Percentiles rank a stretch among this genome's conserved stretches.
phyloP scores from a whole-genome alignment of 331 rosid species.

The Saraca asoca region DNA sequence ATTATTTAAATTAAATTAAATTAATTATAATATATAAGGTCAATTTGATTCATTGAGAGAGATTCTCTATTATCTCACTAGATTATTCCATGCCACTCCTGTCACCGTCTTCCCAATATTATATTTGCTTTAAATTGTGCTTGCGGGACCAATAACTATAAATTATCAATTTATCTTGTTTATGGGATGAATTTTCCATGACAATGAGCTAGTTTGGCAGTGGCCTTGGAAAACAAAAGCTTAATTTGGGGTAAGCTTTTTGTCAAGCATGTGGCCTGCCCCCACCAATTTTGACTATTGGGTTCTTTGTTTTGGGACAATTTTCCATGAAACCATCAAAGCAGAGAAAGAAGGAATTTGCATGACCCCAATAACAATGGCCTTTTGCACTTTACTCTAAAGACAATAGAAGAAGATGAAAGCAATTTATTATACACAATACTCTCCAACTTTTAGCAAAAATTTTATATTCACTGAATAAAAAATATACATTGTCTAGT shows the following conservation, averaged over 20 bases:
- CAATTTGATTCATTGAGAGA: too few species aligned
- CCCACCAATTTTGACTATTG: neutral
- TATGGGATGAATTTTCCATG: constrained; percentile 31
- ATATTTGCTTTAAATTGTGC: constrained; percentile 42
- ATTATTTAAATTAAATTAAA: too few species aligned
- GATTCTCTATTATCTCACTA: neutral
- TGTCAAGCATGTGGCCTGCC: constrained; percentile 30
- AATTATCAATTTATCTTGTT: neutral
- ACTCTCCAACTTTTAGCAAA: constrained; percentile 30
- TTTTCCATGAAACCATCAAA: constrained; percentile 6
- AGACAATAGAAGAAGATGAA: constrained; percentile 20
- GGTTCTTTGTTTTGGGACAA: constrained; percentile 28
- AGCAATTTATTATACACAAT: neutral
- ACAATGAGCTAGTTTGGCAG: constrained; percentile 28
- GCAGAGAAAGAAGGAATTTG: constrained; percentile 24
- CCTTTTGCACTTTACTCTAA: constrained; percentile 19
- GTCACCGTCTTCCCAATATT: constrained; percentile 46
- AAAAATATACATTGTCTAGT: constrained; percentile 33
- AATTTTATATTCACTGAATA: constrained; percentile 36
- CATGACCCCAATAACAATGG: constrained; percentile 25
- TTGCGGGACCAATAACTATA: constrained; percentile 25
- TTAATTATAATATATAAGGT: too few species aligned
- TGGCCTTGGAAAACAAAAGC: constrained; percentile 21
- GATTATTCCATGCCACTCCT: constrained; percentile 43
- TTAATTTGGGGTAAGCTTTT: constrained; percentile 35